Evolutionary conservation across 345 rosid genomes (phyloP).

Genomic region (Chamaenerion angustifolium): DNA sequence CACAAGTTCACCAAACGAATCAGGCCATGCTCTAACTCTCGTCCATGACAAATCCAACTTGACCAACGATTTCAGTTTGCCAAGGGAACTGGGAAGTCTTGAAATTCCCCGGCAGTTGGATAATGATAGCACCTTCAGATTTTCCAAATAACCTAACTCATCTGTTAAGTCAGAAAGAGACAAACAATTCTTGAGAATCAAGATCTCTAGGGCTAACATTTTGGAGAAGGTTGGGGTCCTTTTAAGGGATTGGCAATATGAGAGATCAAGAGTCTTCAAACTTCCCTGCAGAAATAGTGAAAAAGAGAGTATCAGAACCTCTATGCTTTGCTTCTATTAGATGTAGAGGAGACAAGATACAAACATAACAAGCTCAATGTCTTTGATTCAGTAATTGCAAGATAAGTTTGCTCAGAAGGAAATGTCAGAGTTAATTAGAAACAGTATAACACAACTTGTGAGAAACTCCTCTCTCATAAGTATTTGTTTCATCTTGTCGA

Average conservation of each 20-base stretch:
- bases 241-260: not conserved
- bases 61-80: not conserved
- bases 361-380: no score
- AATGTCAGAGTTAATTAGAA: no score
- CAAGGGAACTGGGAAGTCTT: not conserved
- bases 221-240: not conserved
- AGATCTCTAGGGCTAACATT: not conserved
- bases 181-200: no score
- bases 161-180: no score
- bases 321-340: no score
- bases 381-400: no score
- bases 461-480: no score
- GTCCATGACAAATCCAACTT: not conserved
- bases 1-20: not conserved
- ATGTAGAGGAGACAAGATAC: no score
- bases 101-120: not conserved
- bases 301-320: not conserved
- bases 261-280: slow-evolving; percentile 4
- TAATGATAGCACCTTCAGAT: not conserved
- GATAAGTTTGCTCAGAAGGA: no score
- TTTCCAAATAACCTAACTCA: not conserved
- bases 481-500: no score
- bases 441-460: no score
- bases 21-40: not conserved
- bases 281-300: not conserved